Base-by-base conservation (phyloP, 2,329 filamentous ascomycete species). In the Ophiostoma montium region DNA sequence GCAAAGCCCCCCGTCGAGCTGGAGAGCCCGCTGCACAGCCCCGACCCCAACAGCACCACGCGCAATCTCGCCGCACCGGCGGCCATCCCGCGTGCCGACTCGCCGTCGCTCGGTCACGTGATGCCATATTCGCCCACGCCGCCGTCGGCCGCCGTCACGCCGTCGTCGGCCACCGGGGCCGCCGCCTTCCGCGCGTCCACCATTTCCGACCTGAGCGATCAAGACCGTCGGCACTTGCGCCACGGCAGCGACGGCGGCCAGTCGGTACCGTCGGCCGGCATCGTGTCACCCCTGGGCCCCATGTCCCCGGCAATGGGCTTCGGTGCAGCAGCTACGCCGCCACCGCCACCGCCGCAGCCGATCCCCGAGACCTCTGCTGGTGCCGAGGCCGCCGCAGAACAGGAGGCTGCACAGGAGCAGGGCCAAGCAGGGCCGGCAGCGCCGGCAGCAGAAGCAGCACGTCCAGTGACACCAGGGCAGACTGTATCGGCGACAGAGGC, bases 171-270 rank as follows among this genome's bases (percentile, higher is more conserved):
- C 9, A 35, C 49, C 10, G 35, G 50, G 7, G 23, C 46, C 41
- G 50, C 52, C 21, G 49, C 51, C 16, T 54, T 57, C 23, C 57
- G 64, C 23, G 59, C 60, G 33, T 69, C 67, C n/a, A 65, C 62
- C 47, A 57, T 70, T 15, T 70, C 67, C 15, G 61, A 62, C 30
- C 53, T 70, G 27, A 69, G 64, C 55, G 66, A 69, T 35, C 59
- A 62, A 10, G 65, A 70, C 19, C 55, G 61, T 12, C 52, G 61
- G 11, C 69, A 71, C 50, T 54, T 69, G 48, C 62, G 69, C 2
- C 63, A 69, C 35, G 60, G 66, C 41, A 70, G 67, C 58, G 65
- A 67, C 50, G 39, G 23, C 39, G 23, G 39, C 23, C 66, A 65
- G 32, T 59, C 53, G 13, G 47, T 32, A 3, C n/a, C 31, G 23